Conservation (phyloP, 306 rosid species). For the Citrullus amarus region DNA sequence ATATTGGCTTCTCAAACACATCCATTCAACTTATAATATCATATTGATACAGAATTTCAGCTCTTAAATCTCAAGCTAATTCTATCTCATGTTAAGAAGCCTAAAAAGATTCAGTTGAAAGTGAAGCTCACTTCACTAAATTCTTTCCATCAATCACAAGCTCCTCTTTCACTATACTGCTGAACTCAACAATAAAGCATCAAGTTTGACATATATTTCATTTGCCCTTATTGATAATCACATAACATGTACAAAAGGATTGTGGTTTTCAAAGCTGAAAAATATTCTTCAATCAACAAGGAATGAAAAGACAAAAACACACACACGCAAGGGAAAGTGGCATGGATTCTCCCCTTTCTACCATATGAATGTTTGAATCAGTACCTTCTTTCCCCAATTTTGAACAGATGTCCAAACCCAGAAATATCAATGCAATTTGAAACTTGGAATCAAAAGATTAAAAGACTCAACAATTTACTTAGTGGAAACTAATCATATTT, state of each 20-base stretch:
- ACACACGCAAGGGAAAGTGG: neutral
- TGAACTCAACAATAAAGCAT: neutral
- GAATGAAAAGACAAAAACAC: neutral
- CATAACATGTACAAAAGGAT: neutral
- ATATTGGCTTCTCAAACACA: neutral
- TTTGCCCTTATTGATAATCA: neutral
- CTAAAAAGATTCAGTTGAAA: neutral
- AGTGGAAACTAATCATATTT: slow-evolving; percentile 46
- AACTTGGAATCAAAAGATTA: neutral
- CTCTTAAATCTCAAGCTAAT: neutral
- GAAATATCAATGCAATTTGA: neutral
- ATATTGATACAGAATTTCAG: neutral
- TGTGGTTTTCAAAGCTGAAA: neutral
- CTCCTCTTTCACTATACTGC: neutral
- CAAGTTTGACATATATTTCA: neutral
- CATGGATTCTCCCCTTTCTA: neutral
- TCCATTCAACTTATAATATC: neutral
- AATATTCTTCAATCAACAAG: neutral
- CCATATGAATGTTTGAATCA: neutral
- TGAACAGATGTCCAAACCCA: neutral
- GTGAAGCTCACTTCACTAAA: neutral
- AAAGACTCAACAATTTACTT: neutral
- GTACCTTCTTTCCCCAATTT: neutral
- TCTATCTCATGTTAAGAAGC: neutral
- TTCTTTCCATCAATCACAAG: neutral